A percentile compares a stretch with the other conserved stretches of the same genome.
phyloP scores from a whole-genome alignment of 257 asterid species.

The Osmanthus fragrans region DNA sequence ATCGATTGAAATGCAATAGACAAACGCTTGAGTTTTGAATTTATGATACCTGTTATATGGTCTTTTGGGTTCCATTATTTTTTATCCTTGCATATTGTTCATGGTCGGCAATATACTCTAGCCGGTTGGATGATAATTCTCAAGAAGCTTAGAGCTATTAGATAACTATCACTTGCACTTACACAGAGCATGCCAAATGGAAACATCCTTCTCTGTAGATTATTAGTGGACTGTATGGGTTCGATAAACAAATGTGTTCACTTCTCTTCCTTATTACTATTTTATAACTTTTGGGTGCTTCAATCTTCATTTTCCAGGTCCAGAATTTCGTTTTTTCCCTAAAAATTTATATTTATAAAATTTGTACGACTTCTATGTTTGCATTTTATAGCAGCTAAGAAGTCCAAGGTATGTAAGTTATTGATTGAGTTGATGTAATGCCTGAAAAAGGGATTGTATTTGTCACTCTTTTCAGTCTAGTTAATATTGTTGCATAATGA shows the following conservation, averaged over 20 bases:
- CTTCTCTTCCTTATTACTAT: not conserved
- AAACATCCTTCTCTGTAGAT: not conserved
- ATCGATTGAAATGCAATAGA: slow-evolving; percentile 44
- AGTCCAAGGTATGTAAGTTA: not conserved
- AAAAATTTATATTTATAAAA: too few species aligned
- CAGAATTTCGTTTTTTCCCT: not conserved
- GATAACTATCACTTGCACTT: not conserved
- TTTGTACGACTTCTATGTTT: not conserved
- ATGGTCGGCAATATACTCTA: not conserved
- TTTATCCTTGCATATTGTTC: too few species aligned
- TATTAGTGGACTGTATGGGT: not conserved
- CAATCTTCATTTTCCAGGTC: not conserved
- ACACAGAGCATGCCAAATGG: not conserved
- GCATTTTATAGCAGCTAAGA: not conserved
- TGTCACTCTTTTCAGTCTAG: not conserved
- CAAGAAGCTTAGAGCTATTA: not conserved
- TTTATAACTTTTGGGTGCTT: not conserved
- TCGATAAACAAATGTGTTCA: not conserved
- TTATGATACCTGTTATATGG: slow-evolving; percentile 1
- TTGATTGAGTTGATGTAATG: not conserved
- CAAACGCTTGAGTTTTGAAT: slow-evolving; percentile 46
- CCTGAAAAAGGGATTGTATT: not conserved
- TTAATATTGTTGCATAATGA: not conserved
- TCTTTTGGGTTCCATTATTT: too few species aligned
- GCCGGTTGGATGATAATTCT: not conserved